A percentile compares a stretch with the other conserved stretches of the same genome.
These are phyloP conservation scores for Trichoderma asperellum DNA, from an alignment of 2,329 filamentous ascomycete genomes.

Conservation along the genomic window DNA sequence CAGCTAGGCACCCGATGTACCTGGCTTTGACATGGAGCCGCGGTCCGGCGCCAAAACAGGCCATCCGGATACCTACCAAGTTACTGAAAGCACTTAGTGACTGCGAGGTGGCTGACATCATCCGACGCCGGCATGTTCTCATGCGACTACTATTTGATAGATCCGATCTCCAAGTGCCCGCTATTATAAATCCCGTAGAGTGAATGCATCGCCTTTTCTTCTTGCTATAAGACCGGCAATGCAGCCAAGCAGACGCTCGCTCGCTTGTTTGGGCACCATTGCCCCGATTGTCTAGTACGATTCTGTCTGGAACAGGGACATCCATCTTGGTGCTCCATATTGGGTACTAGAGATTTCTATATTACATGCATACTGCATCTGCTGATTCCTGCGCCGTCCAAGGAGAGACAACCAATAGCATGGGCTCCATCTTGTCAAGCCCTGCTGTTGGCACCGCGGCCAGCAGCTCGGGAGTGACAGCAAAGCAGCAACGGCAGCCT, in stretches of 20 bases:
- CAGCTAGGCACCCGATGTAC: background rate
- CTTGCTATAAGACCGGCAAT: background rate
- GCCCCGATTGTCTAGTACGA: background rate
- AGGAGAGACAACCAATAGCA: conserved; percentile 11
- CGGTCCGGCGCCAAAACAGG: background rate
- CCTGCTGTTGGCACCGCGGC: conserved; percentile 36
- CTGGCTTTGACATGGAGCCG: background rate
- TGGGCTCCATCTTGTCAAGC: conserved; percentile 23
- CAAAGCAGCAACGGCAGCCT: conserved; percentile 34
- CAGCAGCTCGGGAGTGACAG: conserved; percentile 7
- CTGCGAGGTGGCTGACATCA: conserved; percentile 10
- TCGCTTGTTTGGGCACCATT: conserved; percentile 2
- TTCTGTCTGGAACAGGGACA: background rate
- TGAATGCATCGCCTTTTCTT: background rate
- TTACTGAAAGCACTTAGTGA: background rate
- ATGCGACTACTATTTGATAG: conserved; percentile 1
- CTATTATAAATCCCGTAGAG: background rate
- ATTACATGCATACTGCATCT: background rate
- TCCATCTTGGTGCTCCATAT: background rate
- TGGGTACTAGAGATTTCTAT: background rate
- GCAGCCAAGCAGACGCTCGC: background rate
- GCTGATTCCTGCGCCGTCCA: background rate
- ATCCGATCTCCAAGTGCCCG: background rate
- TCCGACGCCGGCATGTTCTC: conserved; percentile 25
- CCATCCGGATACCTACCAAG: background rate